phyloP scores from a whole-genome alignment of 23 red algal genomes.

The Gracilaria caudata region DNA sequence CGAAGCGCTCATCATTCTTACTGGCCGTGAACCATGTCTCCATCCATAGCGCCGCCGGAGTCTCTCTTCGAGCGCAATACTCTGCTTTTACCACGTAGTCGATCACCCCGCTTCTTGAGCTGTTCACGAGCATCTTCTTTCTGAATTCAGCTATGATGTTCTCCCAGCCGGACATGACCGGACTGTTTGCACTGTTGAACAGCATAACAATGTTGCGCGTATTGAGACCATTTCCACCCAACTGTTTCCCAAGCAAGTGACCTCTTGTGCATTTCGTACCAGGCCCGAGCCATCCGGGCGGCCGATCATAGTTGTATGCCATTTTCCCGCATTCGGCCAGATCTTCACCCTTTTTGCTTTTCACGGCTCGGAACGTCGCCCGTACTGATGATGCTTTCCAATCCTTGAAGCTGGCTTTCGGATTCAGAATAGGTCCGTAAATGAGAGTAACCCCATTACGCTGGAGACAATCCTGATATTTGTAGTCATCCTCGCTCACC shows the following conservation, averaged over 20 bases:
- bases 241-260: not conserved
- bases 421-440: not conserved
- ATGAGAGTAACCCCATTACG: not conserved
- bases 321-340: not conserved
- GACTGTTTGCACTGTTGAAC: conserved; percentile 6
- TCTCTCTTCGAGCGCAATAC: not conserved
- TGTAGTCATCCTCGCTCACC: not conserved
- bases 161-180: conserved; percentile 3
- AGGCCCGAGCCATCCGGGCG: not conserved
- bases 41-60: not conserved
- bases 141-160: not conserved
- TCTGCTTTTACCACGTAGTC: not conserved
- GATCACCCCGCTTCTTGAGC: not conserved
- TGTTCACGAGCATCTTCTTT: not conserved
- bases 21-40: not conserved
- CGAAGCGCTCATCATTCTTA: not conserved
- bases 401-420: not conserved
- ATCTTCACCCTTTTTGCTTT: not conserved
- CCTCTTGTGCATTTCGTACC: not conserved
- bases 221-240: conserved; percentile 1
- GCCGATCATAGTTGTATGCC: conserved; percentile 1
- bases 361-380: not conserved
- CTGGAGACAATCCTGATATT: not conserved
- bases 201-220: conserved; percentile 13
- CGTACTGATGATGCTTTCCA: not conserved